Base-by-base conservation (phyloP, 257 asterid species). In the Vinca minor region DNA sequence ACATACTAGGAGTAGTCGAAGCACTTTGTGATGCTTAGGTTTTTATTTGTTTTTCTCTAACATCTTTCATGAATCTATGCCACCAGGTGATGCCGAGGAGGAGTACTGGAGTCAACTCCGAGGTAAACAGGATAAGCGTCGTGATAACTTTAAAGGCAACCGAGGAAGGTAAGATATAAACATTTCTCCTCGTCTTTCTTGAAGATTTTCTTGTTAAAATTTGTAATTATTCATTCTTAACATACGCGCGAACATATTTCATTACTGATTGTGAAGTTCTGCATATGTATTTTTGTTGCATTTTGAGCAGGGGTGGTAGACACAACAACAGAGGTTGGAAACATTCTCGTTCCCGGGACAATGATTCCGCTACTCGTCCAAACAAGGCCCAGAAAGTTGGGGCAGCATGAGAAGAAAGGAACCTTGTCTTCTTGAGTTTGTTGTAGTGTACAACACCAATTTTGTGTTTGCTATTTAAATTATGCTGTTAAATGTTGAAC, bases 301-400 rank as follows among this genome's bases (percentile, higher is more conserved):
- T n/a, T n/a, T n/a, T n/a, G n/a, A n/a, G n/a, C n/a, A 86, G 96
- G 83, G 96, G 96, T 29, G 95, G 97, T 49, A 80, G 68, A 78
- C 76, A 76, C 76, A 3, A 34, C 38, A 76, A 75, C 73, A 75
- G 88, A 71, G 97, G 98, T 28, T 84, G 97, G 74, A 86, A 81
- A 81, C 79, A 84, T 73, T 76, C 82, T 9, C 95, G 98, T 0
- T 79, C 88, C 7, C 76, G 95, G 26, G 98, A 80, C 0, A 73
- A 76, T n/a, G 78, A 86, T 58, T 62, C n/a, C n/a, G 69, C 71
- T 25, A 64, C 55, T 46, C 90, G 87, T 62, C 81, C 87, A 3
- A 81, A 77, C 66, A 88, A 88, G 70, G 69, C 69, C 65, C 96
- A 76, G 78, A 88, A 86, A 74, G 86, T 78, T 66, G 71, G 74